A percentile compares a stretch with the other conserved stretches of the same genome.
Conservation (phyloP, 2,329 filamentous ascomycete genomes). For the Stemphylium beticola region DNA sequence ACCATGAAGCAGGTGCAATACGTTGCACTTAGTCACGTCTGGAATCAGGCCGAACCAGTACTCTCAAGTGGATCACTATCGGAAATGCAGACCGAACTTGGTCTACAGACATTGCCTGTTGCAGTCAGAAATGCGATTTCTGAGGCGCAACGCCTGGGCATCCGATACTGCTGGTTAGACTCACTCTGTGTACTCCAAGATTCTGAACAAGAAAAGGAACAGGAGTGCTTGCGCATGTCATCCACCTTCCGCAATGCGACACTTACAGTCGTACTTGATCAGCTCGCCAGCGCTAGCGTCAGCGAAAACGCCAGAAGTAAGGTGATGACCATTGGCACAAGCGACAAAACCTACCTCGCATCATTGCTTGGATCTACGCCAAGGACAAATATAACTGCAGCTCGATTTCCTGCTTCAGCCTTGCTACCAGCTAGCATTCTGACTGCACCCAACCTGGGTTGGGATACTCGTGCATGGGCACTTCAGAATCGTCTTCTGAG, state of each 20-base stretch:
- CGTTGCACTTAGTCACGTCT: conserved; percentile 39
- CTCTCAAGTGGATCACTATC: conserved; percentile 27
- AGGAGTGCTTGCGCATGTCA: conserved; percentile 41
- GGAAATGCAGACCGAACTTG: conserved; percentile 22
- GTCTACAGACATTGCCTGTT: conserved; percentile 25
- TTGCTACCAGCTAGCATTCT: conserved; percentile 22
- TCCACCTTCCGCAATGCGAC: conserved; percentile 44
- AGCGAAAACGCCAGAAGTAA: neutral
- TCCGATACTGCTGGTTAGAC: conserved; percentile 45
- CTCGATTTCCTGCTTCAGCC: conserved; percentile 17
- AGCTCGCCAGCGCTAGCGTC: conserved; percentile 3
- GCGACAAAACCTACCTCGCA: neutral
- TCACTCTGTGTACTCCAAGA: conserved; percentile 46
- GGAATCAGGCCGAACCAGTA: conserved; percentile 26
- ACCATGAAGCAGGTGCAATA: conserved; percentile 25
- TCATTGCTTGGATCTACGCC: neutral
- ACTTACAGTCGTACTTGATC: conserved; percentile 40
- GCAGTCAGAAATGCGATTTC: conserved; percentile 37
- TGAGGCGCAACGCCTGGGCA: conserved; percentile 33
- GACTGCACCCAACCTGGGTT: conserved; percentile 32
- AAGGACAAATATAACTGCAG: neutral
- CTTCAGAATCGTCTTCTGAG: conserved; percentile 48
- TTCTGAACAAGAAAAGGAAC: conserved; percentile 36
- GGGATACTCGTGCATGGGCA: conserved; percentile 46
- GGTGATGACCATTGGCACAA: neutral